Evolutionary conservation across 805 yeast genomes (phyloP).

Genomic region (Cyberlindnera meyerae): DNA sequence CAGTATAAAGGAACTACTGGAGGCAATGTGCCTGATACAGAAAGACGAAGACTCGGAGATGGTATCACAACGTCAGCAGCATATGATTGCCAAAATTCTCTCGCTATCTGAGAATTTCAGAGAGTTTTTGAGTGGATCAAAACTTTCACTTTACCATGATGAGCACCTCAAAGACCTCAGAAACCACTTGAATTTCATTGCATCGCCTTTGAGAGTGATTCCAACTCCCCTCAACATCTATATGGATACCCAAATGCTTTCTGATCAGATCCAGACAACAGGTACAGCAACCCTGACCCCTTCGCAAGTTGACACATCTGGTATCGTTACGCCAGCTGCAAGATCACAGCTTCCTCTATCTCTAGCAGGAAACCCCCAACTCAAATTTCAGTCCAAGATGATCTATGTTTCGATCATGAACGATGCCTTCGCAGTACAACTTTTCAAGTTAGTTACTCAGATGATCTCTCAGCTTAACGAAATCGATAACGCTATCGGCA

Average conservation of each 20-base stretch:
- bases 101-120: constrained; percentile 37
- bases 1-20: constrained; percentile 25
- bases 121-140: constrained; percentile 38
- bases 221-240: constrained; percentile 27
- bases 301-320: constrained; percentile 20
- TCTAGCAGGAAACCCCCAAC: constrained; percentile 5
- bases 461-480: constrained; percentile 29
- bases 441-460: constrained; percentile 27
- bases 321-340: constrained; percentile 32
- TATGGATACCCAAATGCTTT: too few species aligned
- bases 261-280: too few species aligned
- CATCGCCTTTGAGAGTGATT: constrained; percentile 37
- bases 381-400: constrained; percentile 6
- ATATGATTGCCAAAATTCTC: constrained; percentile 29
- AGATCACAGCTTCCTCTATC: constrained; percentile 14
- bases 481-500: constrained; percentile 15
- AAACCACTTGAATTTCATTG: constrained; percentile 37
- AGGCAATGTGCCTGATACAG: constrained; percentile 4
- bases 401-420: constrained; percentile 29
- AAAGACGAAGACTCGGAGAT: constrained; percentile 14
- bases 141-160: constrained; percentile 31
- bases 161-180: constrained; percentile 32
- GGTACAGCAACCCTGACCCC: constrained; percentile 6
- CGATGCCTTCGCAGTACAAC: constrained; percentile 28
- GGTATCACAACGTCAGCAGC: constrained; percentile 23